Base-by-base conservation (phyloP, 1,284 basidiomycete genomes). In the Mycena citricolor region DNA sequence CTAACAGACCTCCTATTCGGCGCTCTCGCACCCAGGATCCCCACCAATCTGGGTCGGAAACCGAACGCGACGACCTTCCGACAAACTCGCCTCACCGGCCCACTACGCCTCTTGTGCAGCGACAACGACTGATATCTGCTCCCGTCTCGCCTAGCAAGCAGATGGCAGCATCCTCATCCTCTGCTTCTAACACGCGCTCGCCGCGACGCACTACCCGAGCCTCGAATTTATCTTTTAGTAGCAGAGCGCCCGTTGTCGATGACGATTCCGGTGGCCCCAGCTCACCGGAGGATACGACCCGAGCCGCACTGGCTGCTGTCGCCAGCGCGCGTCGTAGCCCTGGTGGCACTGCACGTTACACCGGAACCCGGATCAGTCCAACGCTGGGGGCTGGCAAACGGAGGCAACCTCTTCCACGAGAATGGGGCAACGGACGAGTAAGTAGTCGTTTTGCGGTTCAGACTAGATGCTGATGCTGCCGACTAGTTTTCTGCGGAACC, bases 1-100 rank as follows among this genome's bases (percentile, higher is more conserved):
- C 50, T 47, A n/a, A n/a, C n/a, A 44, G 47, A 25, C 49, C 43
- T 14, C 44, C 55, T 29, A 32, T 57, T 39, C 54, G 51, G n/a
- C 44, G 54, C 39, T 38, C 55, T 14, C 39, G 44, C 57, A 41
- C 61, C 13, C 59, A 63, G 23, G 61, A 68, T 19, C n/a, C n/a
- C n/a, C 61, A 60, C n/a, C 74, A 74, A 36, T 87, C 85, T 19
- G 86, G 85, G 29, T 87, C 84, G 2, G 86, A 87, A 60, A 88
- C 85, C 0, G 85, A 88, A 62, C 76, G 83, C 25, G 86, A 87
- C 62, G 74, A 73, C 46, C 30, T 33, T 28, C 43, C 32, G 32
- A 17, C 42, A 58, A 65, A 35, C 63, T 14, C 64, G 58, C 33
- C 64, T 49, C 30, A 44, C 51, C 59, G 51, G 47, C 64, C 61